Evolutionary conservation across 495 filamentous ascomycete species (phyloP).

Genomic region (Podospora fimiseda): DNA sequence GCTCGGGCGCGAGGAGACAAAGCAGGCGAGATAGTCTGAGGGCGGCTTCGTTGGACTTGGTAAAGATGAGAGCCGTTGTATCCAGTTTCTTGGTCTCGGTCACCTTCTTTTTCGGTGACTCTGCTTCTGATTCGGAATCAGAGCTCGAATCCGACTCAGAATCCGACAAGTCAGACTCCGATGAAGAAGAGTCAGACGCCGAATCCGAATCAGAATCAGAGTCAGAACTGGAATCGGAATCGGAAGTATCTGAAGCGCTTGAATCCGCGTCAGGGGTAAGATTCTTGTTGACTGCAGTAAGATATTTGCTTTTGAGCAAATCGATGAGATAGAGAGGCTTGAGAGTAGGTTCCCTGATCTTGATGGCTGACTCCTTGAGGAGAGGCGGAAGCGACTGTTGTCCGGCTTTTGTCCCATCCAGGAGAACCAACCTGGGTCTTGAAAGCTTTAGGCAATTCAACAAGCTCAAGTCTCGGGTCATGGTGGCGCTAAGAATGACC

Average conservation of each 20-base stretch:
- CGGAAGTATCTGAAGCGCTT: conserved; percentile 24
- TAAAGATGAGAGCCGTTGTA: conserved; percentile 71
- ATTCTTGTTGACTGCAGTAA: conserved; percentile 13
- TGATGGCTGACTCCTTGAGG: conserved; percentile 66
- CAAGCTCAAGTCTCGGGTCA: conserved; percentile 82
- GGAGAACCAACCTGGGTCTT: conserved; percentile 67
- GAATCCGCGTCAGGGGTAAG: conserved; percentile 12
- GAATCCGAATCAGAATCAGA: conserved; percentile 26
- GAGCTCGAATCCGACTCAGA: conserved; percentile 14
- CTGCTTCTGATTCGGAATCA: conserved; percentile 8
- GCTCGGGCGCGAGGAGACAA: conserved; percentile 55
- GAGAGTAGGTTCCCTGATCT: conserved; percentile 64
- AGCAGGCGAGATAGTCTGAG: conserved; percentile 74
- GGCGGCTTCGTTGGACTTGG: conserved; percentile 78
- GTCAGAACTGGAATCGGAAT: conserved; percentile 24
- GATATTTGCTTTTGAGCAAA: conserved; percentile 45
- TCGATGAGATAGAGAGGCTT: conserved; percentile 80
- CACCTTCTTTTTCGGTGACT: not conserved
- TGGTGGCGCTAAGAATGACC: conserved; percentile 83
- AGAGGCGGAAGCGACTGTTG: conserved; percentile 59
- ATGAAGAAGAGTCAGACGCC: conserved; percentile 19
- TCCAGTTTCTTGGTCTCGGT: conserved; percentile 4
- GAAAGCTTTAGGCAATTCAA: conserved; percentile 65
- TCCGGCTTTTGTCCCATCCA: conserved; percentile 46
- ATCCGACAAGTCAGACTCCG: not conserved